These are phyloP conservation scores for Pythium rishiriense DNA, from an alignment of 352 stramenopile genomes.

Conservation along the genomic window DNA sequence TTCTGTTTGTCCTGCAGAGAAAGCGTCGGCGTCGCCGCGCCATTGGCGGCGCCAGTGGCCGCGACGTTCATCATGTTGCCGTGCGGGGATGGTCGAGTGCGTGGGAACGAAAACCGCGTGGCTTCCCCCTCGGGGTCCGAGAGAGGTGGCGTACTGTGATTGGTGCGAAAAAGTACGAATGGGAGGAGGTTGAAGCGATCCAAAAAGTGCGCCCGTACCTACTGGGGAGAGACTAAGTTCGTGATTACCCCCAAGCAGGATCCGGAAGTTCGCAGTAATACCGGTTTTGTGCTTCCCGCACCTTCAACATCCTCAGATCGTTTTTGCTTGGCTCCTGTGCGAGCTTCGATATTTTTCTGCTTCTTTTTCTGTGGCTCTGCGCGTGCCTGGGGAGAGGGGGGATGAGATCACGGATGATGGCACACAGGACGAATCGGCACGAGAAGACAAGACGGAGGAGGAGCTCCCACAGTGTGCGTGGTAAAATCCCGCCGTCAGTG, in stretches of 20 bases:
- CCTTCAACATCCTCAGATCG: background rate
- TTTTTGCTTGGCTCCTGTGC: background rate
- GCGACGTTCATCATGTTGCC: slow-evolving; percentile 31
- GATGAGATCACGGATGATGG: background rate
- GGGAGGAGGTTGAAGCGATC: slow-evolving; percentile 3
- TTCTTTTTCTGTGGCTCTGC: background rate
- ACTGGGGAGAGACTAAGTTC: slow-evolving; percentile 7
- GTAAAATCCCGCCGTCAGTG: no score
- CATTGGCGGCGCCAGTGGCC: background rate
- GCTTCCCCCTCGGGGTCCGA: background rate
- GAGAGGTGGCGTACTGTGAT: slow-evolving; percentile 9
- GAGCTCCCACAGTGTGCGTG: no score
- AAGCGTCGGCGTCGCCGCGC: slow-evolving; percentile 30
- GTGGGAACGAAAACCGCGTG: slow-evolving; percentile 8
- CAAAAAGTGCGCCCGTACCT: background rate
- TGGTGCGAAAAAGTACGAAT: slow-evolving; percentile 9
- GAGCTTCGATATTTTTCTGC: background rate
- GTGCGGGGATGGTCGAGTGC: background rate
- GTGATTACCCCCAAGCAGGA: background rate
- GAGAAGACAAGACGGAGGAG: no score
- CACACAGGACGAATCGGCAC: no score
- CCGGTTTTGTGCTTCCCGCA: background rate
- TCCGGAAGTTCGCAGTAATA: background rate
- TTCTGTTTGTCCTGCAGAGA: slow-evolving; percentile 86
- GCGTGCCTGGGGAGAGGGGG: background rate